phyloP scores from a whole-genome alignment of 176 grass and related monocot genomes.

The Eleusine coracana region DNA sequence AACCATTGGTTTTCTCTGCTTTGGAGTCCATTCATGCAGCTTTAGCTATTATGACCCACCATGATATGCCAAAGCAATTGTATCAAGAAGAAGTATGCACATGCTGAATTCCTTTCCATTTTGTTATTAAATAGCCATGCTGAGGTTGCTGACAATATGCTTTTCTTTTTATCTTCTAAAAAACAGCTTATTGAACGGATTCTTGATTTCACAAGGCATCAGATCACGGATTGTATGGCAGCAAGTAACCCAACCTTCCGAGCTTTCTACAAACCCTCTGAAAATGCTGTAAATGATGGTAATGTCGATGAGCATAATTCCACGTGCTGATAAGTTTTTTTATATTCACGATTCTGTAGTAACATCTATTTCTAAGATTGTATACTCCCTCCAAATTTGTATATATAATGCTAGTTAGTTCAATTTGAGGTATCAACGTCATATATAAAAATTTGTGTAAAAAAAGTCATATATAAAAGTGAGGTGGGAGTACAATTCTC shows the following conservation, averaged over 20 bases:
- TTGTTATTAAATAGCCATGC: slow-evolving; percentile 24
- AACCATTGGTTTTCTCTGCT: slow-evolving; percentile 77
- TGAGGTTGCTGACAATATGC: slow-evolving; percentile 32
- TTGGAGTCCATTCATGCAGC: slow-evolving; percentile 88
- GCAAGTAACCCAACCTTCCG: slow-evolving; percentile 81
- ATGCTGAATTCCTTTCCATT: neutral
- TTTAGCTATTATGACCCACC: slow-evolving; percentile 84
- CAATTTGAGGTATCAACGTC: neutral
- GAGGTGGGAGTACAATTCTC: neutral
- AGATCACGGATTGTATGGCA: slow-evolving; percentile 88
- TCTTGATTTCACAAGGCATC: slow-evolving; percentile 94
- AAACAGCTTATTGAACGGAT: slow-evolving; percentile 95
- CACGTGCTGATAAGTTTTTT: neutral
- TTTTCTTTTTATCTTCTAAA: neutral
- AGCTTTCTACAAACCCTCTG: slow-evolving; percentile 81
- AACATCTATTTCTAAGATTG: slow-evolving; percentile 25
- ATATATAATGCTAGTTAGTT: neutral
- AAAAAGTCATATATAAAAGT: neutral
- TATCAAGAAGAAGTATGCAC: slow-evolving; percentile 86
- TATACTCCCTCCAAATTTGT: neutral
- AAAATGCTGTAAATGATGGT: slow-evolving; percentile 71
- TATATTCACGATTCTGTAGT: slow-evolving; percentile 17
- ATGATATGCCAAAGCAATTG: slow-evolving; percentile 97
- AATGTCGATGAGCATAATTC: slow-evolving; percentile 33
- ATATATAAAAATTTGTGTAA: neutral